phyloP scores from a whole-genome alignment of 1,284 basidiomycete genomes.

The Inonotus obliquus region DNA sequence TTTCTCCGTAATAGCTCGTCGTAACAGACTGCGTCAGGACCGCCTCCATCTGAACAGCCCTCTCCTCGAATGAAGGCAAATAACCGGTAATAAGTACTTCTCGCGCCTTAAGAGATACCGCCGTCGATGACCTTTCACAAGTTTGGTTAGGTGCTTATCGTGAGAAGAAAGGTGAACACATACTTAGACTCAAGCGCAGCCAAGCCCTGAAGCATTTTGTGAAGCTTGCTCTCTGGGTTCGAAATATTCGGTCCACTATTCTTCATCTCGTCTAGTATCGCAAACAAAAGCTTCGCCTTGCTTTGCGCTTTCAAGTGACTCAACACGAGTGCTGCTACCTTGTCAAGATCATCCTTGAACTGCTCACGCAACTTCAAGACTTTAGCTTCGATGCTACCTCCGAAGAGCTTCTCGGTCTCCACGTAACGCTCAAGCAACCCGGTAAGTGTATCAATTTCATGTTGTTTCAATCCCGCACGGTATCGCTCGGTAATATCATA shows the following conservation, averaged over 20 bases:
- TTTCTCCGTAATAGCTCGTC: slow-evolving; percentile 86
- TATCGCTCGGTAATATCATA: slow-evolving; percentile 82
- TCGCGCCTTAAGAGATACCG: slow-evolving; percentile 92
- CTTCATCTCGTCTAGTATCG: slow-evolving; percentile 88
- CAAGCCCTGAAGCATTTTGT: slow-evolving; percentile 72
- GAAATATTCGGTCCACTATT: slow-evolving; percentile 68
- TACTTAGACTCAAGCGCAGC: slow-evolving; percentile 85
- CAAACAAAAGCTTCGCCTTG: slow-evolving; percentile 87
- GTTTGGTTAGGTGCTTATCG: slow-evolving; percentile 12
- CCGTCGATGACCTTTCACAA: slow-evolving; percentile 67
- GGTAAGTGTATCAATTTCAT: slow-evolving; percentile 79
- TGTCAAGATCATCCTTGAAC: slow-evolving; percentile 88
- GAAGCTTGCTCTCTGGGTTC: slow-evolving; percentile 63
- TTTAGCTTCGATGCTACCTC: slow-evolving; percentile 88
- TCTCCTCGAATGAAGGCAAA: slow-evolving; percentile 96
- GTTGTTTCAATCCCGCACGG: slow-evolving; percentile 78
- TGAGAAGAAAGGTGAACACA: slow-evolving; percentile 24
- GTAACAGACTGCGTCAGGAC: slow-evolving; percentile 88
- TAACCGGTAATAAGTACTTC: slow-evolving; percentile 96
- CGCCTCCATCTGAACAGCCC: slow-evolving; percentile 89
- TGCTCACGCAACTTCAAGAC: slow-evolving; percentile 89
- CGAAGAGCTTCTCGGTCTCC: slow-evolving; percentile 89
- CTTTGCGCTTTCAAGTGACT: slow-evolving; percentile 95
- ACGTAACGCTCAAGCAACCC: slow-evolving; percentile 72
- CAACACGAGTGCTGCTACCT: slow-evolving; percentile 82